Conservation (phyloP, 495 filamentous ascomycete genomes). For the Rhizodiscina lignyota region DNA sequence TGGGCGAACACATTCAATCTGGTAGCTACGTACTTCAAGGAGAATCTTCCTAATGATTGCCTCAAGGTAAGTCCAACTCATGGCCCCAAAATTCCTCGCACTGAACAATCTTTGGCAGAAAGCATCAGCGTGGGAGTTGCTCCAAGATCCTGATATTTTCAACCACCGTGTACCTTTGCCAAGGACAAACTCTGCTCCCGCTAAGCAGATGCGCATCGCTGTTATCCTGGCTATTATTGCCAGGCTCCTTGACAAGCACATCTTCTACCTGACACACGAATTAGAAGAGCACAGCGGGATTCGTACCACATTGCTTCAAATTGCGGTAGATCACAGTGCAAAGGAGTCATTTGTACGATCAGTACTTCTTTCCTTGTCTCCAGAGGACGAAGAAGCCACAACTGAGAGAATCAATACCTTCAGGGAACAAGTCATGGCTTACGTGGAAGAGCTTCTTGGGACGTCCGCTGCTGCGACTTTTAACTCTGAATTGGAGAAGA, state of each 20-base stretch:
- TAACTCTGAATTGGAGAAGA: too few species aligned
- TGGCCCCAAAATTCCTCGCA: background rate
- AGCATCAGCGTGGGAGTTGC: background rate
- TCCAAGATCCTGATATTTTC: background rate
- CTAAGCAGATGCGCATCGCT: conserved; percentile 7
- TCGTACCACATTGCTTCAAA: too few species aligned
- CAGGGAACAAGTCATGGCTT: too few species aligned
- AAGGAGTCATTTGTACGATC: too few species aligned
- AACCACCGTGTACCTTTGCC: conserved; percentile 3
- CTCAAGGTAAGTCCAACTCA: background rate
- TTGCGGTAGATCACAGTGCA: too few species aligned
- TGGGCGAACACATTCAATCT: background rate
- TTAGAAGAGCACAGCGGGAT: conserved; percentile 1
- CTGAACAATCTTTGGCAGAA: background rate
- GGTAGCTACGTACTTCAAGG: background rate
- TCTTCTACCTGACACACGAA: conserved; percentile 4
- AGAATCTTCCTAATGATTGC: background rate
- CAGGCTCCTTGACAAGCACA: conserved; percentile 1
- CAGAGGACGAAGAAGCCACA: too few species aligned
- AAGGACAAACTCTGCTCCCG: conserved; percentile 3
- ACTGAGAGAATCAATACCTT: too few species aligned
- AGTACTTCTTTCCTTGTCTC: too few species aligned
- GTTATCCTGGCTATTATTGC: conserved; percentile 3
- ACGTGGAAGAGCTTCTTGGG: too few species aligned
- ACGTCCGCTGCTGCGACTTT: too few species aligned